Evolutionary conservation across 805 yeast genomes (phyloP), one percentile per base, ranked within the genome.

Genomic region (Tetrapisispora phaffii): DNA sequence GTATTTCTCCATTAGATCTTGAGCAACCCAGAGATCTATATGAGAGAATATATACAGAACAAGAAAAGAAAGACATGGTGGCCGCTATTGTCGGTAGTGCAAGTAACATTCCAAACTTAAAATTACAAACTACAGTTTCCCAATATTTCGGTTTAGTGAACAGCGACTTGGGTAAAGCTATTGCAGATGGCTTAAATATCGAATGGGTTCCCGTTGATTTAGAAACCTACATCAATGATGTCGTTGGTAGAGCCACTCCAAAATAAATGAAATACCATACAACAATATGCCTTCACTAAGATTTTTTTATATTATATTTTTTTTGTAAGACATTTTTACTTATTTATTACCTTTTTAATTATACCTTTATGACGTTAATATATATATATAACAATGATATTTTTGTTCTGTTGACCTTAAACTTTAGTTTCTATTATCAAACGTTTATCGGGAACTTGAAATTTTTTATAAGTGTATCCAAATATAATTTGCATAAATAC

Each of bases 11-110:
- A 42, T 53, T 68, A 21, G 77, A 72, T 56, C 55, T 70, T 31
- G 76, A 72, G 51, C 76, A 72, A 51, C 74, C 76, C 41, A 62
- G 75, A 54, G 66, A 57, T 0, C 54, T 72, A 45, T 72, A 70
- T 50, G 65, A 62, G 43, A 66, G 64, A 44, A 73, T 72, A 1
- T 71, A 51, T 48, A 55, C 48, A 42, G 67, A 58, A 8, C 58
- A 56, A 12, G 62, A 57, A 19, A 63, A 62, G 51, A 50, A 58
- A 40, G 60, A 57, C 37, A 62, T 72, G 50, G 55, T 68, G 31
- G 58, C 62, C 21, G 69, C 68, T 46, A 57, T 72, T 28, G 62
- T 63, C 12, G 68, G 67, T 28, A 73, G 68, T 48, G 73, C 72
- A 9, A 54, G 65, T 7, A 58, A 56, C 26, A 61, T 65, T 31